A percentile compares a stretch with the other conserved stretches of the same genome.
phyloP scores from a whole-genome alignment of 306 rosid species.

The Cercis canadensis region DNA sequence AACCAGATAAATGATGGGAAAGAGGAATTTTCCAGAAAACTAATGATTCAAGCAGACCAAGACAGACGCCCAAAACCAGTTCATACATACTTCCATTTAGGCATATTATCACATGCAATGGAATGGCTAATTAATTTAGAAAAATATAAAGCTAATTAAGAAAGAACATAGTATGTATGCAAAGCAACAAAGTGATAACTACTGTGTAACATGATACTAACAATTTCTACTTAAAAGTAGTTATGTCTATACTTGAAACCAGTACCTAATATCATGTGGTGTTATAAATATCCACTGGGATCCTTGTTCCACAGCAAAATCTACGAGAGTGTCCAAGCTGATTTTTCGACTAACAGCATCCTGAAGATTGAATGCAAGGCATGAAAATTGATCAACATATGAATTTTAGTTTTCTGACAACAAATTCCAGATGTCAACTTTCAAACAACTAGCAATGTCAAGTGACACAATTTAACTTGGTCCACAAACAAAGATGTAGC shows the following conservation, averaged over 20 bases:
- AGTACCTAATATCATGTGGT: slow-evolving; percentile 91
- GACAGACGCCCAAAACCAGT: neutral
- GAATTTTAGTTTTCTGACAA: slow-evolving; percentile 3
- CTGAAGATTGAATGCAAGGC: slow-evolving; percentile 51
- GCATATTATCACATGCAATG: neutral
- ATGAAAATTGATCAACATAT: slow-evolving; percentile 1
- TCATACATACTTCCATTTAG: neutral
- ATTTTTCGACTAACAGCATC: slow-evolving; percentile 95
- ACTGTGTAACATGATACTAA: neutral
- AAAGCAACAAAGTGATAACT: neutral
- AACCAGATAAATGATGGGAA: neutral
- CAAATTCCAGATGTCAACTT: neutral
- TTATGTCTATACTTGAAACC: slow-evolving; percentile 20
- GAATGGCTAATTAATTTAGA: neutral
- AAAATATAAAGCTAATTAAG: neutral
- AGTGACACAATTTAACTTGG: neutral
- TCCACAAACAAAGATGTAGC: neutral
- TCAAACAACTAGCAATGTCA: neutral
- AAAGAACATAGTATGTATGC: neutral
- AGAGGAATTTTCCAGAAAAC: neutral
- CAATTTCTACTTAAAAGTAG: slow-evolving; percentile 3
- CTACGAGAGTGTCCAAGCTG: slow-evolving; percentile 89
- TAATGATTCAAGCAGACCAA: neutral
- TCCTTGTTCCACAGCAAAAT: slow-evolving; percentile 81
- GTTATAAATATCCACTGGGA: slow-evolving; percentile 97